Evolutionary conservation across 2,329 filamentous ascomycete genomes (phyloP).

Genomic region (Didymella sp.): DNA sequence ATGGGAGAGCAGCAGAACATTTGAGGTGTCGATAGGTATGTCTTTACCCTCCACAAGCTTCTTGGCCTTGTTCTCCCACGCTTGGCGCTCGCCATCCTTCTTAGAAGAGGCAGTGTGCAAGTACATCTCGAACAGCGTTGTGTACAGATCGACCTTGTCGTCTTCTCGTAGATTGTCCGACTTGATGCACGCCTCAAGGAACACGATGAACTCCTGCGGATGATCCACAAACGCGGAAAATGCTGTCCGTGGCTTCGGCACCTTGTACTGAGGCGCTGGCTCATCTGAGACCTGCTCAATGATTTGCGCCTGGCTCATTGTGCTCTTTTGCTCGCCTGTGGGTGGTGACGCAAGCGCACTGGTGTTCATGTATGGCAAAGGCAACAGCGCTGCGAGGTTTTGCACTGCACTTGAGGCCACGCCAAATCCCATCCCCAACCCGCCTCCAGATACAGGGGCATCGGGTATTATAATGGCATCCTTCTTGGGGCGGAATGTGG

Average conservation of each 20-base stretch:
- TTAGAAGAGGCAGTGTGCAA: conserved; percentile 83
- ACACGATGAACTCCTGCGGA: conserved; percentile 86
- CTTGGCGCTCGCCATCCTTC: conserved; percentile 71
- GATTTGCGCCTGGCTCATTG: conserved; percentile 62
- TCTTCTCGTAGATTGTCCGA: conserved; percentile 73
- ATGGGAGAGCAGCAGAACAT: conserved; percentile 90
- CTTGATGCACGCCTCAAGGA: conserved; percentile 85
- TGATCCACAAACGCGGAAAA: conserved; percentile 98
- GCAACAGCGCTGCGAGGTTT: conserved; percentile 82
- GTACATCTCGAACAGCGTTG: conserved; percentile 98
- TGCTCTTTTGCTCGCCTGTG: conserved; percentile 59
- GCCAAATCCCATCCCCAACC: conserved; percentile 48
- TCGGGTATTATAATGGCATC: conserved; percentile 63
- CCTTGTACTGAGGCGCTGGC: conserved; percentile 68
- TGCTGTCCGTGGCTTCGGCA: conserved; percentile 83
- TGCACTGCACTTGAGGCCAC: conserved; percentile 78
- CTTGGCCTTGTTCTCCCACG: conserved; percentile 92
- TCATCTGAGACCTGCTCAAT: conserved; percentile 61
- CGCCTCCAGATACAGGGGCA: conserved; percentile 54
- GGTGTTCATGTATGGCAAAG: conserved; percentile 82
- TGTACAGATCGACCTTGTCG: conserved; percentile 87
- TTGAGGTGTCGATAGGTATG: conserved; percentile 88
- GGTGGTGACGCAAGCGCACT: conserved; percentile 63
- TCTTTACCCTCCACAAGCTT: conserved; percentile 82
- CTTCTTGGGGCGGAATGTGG: conserved; percentile 76